A percentile compares a stretch with the other conserved stretches of the same genome.
Evolutionary conservation across 148 eudicot genomes (phyloP).

Genomic region (Amaranthus hypochondriacus): DNA sequence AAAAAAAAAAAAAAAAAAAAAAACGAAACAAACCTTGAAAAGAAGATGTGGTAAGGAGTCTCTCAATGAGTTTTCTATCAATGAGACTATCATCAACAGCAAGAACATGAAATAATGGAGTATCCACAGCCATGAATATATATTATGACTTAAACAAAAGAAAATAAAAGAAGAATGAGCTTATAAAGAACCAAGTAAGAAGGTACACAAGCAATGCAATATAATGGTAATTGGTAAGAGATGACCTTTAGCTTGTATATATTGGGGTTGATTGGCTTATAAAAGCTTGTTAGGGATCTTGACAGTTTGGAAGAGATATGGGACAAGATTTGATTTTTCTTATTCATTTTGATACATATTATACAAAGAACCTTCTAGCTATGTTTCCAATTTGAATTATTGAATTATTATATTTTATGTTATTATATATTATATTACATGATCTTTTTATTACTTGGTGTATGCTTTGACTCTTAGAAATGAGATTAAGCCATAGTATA

Average conservation of each 20-base stretch:
- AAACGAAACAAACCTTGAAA: slow-evolving; percentile 34
- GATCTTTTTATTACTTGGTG: slow-evolving; percentile 13
- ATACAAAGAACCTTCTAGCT: slow-evolving; percentile 1
- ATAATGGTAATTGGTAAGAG: too few relatives aligned
- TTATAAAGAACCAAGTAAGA: neutral
- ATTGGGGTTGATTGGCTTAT: neutral
- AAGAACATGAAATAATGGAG: slow-evolving; percentile 31
- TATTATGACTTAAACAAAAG: neutral
- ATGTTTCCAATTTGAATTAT: slow-evolving; percentile 4
- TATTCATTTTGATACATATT: slow-evolving; percentile 13
- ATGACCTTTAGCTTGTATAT: neutral
- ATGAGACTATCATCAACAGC: slow-evolving; percentile 39
- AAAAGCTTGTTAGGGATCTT: slow-evolving; percentile 9
- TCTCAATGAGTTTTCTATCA: slow-evolving; percentile 35
- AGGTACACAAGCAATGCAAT: neutral
- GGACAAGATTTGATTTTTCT: slow-evolving; percentile 19
- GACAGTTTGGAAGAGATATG: slow-evolving; percentile 21
- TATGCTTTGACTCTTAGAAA: slow-evolving; percentile 19
- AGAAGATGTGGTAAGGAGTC: slow-evolving; percentile 33
- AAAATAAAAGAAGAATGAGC: neutral
- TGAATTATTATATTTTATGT: neutral
- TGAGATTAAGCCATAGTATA: slow-evolving; percentile 13
- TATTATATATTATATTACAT: neutral
- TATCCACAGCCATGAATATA: slow-evolving; percentile 16
- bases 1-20: too few relatives aligned